Base-by-base conservation (phyloP, 208 protist species). In the Strigomonas culicis region DNA sequence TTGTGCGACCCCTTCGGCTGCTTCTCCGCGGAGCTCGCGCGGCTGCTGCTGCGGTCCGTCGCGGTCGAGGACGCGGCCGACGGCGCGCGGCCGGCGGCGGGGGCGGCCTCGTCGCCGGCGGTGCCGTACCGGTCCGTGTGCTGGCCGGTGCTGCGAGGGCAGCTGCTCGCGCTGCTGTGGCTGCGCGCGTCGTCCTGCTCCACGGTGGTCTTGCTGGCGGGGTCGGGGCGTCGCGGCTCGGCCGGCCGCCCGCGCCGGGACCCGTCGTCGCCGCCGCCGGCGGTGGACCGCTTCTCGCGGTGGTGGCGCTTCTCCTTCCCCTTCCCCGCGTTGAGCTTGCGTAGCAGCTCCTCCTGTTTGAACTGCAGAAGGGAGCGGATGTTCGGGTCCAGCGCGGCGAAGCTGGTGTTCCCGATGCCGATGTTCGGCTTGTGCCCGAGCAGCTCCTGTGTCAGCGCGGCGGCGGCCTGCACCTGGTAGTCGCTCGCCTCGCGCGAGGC, bases 361-460 rank as follows among this genome's bases (percentile, higher is more conserved):
- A 55, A 68, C 31, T 59, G 34, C n/a, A 74, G 28, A 32, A 74
- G 55, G 8, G 41, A 50, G 39, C 34, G n/a, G 30, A 74, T 62
- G 30, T 51, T 74, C 41, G 68, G 68, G 50, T 74, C 68, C 4
- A 55, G 56, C 32, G 28, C 10, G 32, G 22, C n/a, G 44, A 55
- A 57, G 55, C 34, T 39, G 34, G 34, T 39, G 34, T 39, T 39
- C 7, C 55, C 56, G 30, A 43, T 30, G 27, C 53, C 60, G 4
- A 32, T 15, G 51, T n/a, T 8, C 2, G 47, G 34, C 52, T 67
- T 58, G n/a, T 41, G 36, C 1, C 39, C 21, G 8, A 65, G 47
- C 27, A 56, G 44, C 0, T 65, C 59, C 19, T 53, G 22, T n/a
- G 59, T 65, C 6, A 60, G 39, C 21, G 24, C 4, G 41, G 34